A percentile compares a stretch with the other conserved stretches of the same genome.
Evolutionary conservation across 169 alveolate genomes (phyloP).

Genomic region (Plasmodium inui): DNA sequence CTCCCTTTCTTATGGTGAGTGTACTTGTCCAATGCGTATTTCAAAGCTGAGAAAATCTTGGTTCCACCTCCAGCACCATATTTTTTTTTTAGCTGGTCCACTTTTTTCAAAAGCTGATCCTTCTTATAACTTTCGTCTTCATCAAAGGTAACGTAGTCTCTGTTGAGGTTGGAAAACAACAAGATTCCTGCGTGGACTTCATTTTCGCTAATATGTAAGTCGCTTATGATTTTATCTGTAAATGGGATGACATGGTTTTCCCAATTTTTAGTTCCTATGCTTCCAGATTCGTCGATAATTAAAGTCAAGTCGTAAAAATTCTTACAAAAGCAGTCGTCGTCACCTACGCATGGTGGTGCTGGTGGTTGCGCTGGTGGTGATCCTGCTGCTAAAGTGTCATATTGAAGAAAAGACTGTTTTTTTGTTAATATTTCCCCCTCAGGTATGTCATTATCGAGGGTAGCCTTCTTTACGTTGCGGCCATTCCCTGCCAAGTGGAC

Average conservation of each 20-base stretch:
- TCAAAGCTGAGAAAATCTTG: conserved; percentile 34
- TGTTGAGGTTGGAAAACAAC: conserved; percentile 19
- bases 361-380: not conserved
- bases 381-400: not conserved
- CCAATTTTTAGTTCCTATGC: conserved; percentile 46
- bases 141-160: conserved; percentile 52
- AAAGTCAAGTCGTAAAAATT: conserved; percentile 71
- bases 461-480: not conserved
- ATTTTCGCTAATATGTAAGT: conserved; percentile 33
- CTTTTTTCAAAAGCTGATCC: conserved; percentile 49
- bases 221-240: conserved; percentile 49
- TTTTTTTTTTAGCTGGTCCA: conserved; percentile 34
- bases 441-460: conserved; percentile 8
- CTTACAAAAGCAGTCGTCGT: conserved; percentile 54
- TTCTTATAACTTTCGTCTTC: conserved; percentile 30
- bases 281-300: conserved; percentile 68
- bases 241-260: conserved; percentile 39
- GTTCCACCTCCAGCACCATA: conserved; percentile 34
- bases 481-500: not conserved
- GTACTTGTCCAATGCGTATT: conserved; percentile 50
- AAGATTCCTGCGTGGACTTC: conserved; percentile 70
- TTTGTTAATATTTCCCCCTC: not conserved
- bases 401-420: conserved; percentile 39
- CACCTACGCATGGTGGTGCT: conserved; percentile 48
- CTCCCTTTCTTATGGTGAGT: conserved; percentile 28